Base-by-base conservation (phyloP, 306 rosid species). In the Vachellia collinsii region DNA sequence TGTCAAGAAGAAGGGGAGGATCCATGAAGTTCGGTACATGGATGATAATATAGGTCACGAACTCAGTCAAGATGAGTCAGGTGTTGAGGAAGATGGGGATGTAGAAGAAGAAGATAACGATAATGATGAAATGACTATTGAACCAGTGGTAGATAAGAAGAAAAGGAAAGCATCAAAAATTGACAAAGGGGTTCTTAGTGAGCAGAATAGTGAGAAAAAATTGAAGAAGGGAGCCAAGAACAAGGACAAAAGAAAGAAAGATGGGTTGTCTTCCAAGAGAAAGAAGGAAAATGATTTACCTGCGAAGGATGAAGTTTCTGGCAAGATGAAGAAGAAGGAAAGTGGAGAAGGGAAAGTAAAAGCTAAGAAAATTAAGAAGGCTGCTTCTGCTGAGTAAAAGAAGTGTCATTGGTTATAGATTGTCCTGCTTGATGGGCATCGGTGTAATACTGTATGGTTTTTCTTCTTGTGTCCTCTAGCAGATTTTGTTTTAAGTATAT, bases 1-100 rank as follows among this genome's bases (percentile, higher is more conserved):
- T 38, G 59, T 72, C 61, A 77, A 85, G 84, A 91, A 84, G 87
- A 92, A 88, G 89, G 97, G 97, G 10, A 87, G 91, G 83, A 91
- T 94, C 77, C 97, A 86, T 68, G 91, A 91, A 66, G 88, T 93
- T 78, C 77, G 83, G 85, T 89, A 91, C 75, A 89, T 94, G 97
- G 97, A 93, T 77, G 80, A 78, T 63, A 80, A 17, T 76, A 81
- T 36, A 0, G 84, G 84, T 1, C 84, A 71, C 65, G 88, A 74
- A 73, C 51, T 78, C 5, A 65, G 51, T 76, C 84, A 74, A 1
- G 83, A 67, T 74, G 86, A 78, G 46, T 6, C 66, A 6, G 83
- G 29, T 29, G 47, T 77, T 48, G 86, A 74, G 58, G 81, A n/a
- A 56, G 89, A 13, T 54, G 83, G 2, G 41, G 76, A 16, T 61